phyloP scores from a whole-genome alignment of 2,329 filamentous ascomycete genomes.

The Cercospora janseana region DNA sequence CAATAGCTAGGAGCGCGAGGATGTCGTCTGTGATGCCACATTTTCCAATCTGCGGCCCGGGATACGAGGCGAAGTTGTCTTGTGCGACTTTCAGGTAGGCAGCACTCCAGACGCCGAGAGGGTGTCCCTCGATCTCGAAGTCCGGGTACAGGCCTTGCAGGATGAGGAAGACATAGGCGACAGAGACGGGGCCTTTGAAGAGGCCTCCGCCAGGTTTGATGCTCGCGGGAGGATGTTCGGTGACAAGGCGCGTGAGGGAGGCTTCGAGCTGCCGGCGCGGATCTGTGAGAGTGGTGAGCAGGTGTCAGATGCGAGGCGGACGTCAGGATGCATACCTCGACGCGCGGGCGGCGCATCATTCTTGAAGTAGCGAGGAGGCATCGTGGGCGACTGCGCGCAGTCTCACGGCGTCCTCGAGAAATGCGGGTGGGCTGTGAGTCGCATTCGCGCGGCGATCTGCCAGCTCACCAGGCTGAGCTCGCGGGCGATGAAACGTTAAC shows the following conservation, averaged over 20 bases:
- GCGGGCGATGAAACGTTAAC: background rate
- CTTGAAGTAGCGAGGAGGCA: slow-evolving; percentile 42
- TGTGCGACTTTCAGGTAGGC: slow-evolving; percentile 53
- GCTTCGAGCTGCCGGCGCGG: slow-evolving; percentile 52
- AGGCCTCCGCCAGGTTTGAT: slow-evolving; percentile 50
- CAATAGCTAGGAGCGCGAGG: slow-evolving; percentile 50
- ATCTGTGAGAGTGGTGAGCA: slow-evolving; percentile 33
- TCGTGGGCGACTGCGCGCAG: slow-evolving; percentile 13
- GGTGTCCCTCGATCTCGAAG: slow-evolving; percentile 46
- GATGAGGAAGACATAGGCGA: slow-evolving; percentile 52
- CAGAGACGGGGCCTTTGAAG: slow-evolving; percentile 51
- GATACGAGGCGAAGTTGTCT: slow-evolving; percentile 50
- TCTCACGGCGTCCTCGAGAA: slow-evolving; percentile 6
- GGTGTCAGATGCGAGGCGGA: background rate
- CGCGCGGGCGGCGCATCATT: slow-evolving; percentile 40
- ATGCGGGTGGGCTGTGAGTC: background rate
- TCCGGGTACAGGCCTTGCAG: slow-evolving; percentile 52
- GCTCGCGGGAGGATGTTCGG: slow-evolving; percentile 47
- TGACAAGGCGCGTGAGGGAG: slow-evolving; percentile 50
- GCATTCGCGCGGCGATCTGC: background rate
- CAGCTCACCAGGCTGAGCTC: background rate
- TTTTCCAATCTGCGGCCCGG: slow-evolving; percentile 46
- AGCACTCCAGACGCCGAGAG: slow-evolving; percentile 50
- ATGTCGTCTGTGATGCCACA: slow-evolving; percentile 54
- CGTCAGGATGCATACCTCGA: slow-evolving; percentile 30